Evolutionary conservation across 2,329 filamentous ascomycete genomes (phyloP).

Genomic region (Simplicillium sp.): DNA sequence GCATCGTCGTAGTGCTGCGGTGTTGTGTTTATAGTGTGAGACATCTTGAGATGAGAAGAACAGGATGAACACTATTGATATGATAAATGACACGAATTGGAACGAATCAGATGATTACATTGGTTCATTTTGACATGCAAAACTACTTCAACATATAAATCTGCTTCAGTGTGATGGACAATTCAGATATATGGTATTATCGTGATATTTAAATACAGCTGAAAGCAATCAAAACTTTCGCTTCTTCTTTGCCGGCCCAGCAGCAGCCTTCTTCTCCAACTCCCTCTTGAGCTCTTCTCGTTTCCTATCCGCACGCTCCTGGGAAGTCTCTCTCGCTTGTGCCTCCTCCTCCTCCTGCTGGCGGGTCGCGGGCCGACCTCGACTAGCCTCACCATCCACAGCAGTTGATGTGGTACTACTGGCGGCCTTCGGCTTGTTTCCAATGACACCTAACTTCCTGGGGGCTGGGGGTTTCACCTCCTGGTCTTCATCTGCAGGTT

Average conservation of each 20-base stretch:
- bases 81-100: no score
- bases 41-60: no score
- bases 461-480: constrained; percentile 6
- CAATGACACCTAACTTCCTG: constrained; percentile 24
- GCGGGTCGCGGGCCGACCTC: constrained; percentile 12
- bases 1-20: no score
- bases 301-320: constrained; percentile 37
- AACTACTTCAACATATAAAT: no score
- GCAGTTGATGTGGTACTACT: constrained; percentile 1
- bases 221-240: constrained; percentile 33
- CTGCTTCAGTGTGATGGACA: no score
- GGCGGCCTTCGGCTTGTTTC: constrained; percentile 9
- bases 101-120: no score
- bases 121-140: no score
- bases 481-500: constrained; percentile 4
- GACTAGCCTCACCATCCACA: constrained; percentile 9
- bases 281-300: constrained; percentile 42
- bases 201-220: no score
- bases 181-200: no score
- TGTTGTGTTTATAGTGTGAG: no score
- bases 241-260: constrained; percentile 45
- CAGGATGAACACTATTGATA: no score
- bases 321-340: constrained; percentile 30
- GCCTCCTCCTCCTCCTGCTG: constrained; percentile 14
- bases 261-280: constrained; percentile 42